phyloP scores from a whole-genome alignment of 805 yeast species.

The Candida wancherniae region DNA sequence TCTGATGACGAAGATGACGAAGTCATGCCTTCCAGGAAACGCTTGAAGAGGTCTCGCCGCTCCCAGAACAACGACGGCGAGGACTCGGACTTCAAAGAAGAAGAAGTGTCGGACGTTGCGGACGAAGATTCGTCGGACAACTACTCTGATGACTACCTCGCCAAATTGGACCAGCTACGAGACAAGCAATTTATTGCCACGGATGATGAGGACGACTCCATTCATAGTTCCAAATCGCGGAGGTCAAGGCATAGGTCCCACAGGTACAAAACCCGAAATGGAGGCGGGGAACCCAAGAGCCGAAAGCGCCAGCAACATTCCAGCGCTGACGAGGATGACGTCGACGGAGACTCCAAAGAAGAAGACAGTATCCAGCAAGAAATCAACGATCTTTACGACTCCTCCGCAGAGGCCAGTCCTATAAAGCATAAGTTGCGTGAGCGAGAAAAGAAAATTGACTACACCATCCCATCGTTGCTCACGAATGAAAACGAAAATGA shows the following conservation, averaged over 20 bases:
- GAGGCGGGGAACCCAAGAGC: constrained; percentile 19
- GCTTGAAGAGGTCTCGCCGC: constrained; percentile 5
- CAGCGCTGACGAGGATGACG: constrained; percentile 13
- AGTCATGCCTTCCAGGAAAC: constrained; percentile 13
- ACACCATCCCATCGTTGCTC: constrained; percentile 80
- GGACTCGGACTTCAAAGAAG: constrained; percentile 19
- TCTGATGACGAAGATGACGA: constrained; percentile 11
- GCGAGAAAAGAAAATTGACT: constrained; percentile 61
- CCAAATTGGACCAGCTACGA: constrained; percentile 25
- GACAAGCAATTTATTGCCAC: constrained; percentile 34
- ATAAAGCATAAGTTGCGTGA: constrained; percentile 40
- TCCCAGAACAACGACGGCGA: constrained; percentile 9
- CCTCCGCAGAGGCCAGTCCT: constrained; percentile 50
- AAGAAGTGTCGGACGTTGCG: constrained; percentile 7
- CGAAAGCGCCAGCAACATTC: constrained; percentile 3
- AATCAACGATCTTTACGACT: constrained; percentile 57
- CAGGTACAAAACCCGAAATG: constrained; percentile 20
- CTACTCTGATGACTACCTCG: constrained; percentile 13
- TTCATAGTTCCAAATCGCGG: constrained; percentile 18
- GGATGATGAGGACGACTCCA: constrained; percentile 31
- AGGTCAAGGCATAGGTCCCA: constrained; percentile 21
- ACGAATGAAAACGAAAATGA: constrained; percentile 35
- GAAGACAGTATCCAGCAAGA: constrained; percentile 53
- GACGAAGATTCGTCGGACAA: constrained; percentile 12
- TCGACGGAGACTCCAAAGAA: constrained; percentile 24